Evolutionary conservation across 2,329 filamentous ascomycete genomes (phyloP), one percentile per base, ranked within the genome.

Genomic region (Botrytis fragariae): DNA sequence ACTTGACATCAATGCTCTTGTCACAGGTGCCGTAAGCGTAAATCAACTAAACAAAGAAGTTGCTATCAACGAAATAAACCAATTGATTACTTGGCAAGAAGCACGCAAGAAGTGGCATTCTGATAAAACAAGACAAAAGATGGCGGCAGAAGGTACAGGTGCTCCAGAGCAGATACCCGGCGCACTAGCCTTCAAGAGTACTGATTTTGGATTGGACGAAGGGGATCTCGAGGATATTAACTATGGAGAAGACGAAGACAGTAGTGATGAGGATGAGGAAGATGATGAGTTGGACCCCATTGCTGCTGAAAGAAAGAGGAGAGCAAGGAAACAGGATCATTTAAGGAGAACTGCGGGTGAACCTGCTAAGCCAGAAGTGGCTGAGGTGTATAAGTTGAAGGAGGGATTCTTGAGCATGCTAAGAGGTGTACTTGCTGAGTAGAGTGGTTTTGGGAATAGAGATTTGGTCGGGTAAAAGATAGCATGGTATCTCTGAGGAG

Each of bases 81-180:
- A 88, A 44, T 86, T 99, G 68, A 96, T 99, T 78, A 87, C 91
- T 65, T 99, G 96, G 96, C 96, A 99, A 82, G 93, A 95, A 81
- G 93, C 93, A 60, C 87, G 96, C 72, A 98, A 99, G 87, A 95
- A 95, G 84, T 99, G 96, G 96, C 96, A 99, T 81, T 91, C 95
- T 75, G 94, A 97, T 83, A 99, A 99, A 87, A 99, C 96, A 14
- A 87, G 95, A 71, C 96, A 98, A 84, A 99, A 99, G 87, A 98
- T 99, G 96, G 96, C 96, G 0, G 94, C 94, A 3, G 94, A 95
- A 79, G 90, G 90, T 4, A 86, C 86, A 9, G 84, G 85, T 54
- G 57, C 67, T 20, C 82, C 83, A 29, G 85, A 86, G 39, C 82
- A 87, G 73, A 82, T 84, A 70, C 86, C 87, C 10, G 88, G 87